Base-by-base conservation (phyloP, 179 eudicot species). In the Beta macrorhiza region DNA sequence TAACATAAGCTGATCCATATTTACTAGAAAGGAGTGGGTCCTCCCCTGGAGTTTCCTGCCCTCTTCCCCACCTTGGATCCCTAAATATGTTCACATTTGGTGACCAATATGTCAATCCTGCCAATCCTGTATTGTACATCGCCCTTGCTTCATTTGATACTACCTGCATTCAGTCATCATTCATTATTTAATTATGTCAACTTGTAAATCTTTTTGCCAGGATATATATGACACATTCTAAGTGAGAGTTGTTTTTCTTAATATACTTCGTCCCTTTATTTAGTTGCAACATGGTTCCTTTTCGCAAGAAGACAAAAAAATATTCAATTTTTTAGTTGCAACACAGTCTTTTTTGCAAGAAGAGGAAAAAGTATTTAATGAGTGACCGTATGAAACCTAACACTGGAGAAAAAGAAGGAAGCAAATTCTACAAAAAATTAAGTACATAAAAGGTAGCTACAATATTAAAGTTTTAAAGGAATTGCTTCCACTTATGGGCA, bases 31-130 rank as follows among this genome's bases (percentile, higher is more conserved):
- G 89, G 8, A 90, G n/a, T 0, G 98, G 98, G 81, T 90, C 97
- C 82, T 93, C 98, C 1, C 98, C 98, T 1, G 98, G 97, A 3
- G 98, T 93, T 76, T 93, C 97, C 53, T 91, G 97, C 10, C 91
- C 93, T 65, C 98, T 88, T 13, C 98, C 98, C 98, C 98, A 93
- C 67, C 98, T 85, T 32, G 98, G 98, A 85, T 93, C 97, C 63
- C 97, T 81, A 53, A 87, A 87, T 8, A 93, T 89, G 87, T 93
- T 93, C 45, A 93, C 89, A 67, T 93, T 93, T 74, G 98, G 98
- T 13, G 91, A 88, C 92, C 93, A 92, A 81, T 19, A 90, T 45
- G 97, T 92, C 56, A 93, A 83, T 6, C 98, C 98, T 19, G 91
- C 92, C 45, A 89, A 67, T 3, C 97, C 98, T 10, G 84, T 84